A percentile compares a stretch with the other conserved stretches of the same genome.
Conservation (phyloP, 1,139 yeast genomes). For the Hanseniaspora sp. region DNA sequence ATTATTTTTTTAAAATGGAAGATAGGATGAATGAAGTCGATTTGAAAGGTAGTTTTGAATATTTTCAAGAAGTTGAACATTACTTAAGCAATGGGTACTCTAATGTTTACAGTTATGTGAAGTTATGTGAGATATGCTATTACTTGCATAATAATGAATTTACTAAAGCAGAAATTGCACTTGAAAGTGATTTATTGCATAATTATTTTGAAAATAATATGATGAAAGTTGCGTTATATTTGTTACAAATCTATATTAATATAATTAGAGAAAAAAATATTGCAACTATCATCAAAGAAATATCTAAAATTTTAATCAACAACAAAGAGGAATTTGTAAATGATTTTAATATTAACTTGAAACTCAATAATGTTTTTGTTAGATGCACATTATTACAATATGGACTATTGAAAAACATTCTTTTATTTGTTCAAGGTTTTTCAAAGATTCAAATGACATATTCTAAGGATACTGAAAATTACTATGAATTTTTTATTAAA, state of each 20-base stretch:
- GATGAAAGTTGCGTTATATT: neutral
- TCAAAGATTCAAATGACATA: neutral
- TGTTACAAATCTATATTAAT: neutral
- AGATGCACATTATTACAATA: conserved; percentile 6
- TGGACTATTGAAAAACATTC: neutral
- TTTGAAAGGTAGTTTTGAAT: neutral
- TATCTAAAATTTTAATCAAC: neutral
- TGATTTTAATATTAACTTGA: neutral
- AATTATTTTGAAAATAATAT: neutral
- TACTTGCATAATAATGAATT: neutral
- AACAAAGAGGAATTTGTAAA: neutral
- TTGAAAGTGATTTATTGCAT: neutral
- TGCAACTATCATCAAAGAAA: neutral
- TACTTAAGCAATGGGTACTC: neutral
- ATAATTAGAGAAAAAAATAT: neutral
- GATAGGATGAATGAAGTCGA: neutral
- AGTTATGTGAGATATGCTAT: conserved; percentile 1
- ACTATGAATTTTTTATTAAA: conserved; percentile 2
- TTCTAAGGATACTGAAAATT: neutral
- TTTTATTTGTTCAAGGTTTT: conserved; percentile 2
- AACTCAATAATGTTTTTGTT: neutral
- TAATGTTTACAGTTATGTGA: neutral
- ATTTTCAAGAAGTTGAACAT: neutral
- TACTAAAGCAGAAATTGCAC: neutral
- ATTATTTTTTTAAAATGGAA: neutral